These are phyloP conservation scores for Carex scoparia DNA, from an alignment of 176 grass and related monocot species.

Conservation along the genomic window DNA sequence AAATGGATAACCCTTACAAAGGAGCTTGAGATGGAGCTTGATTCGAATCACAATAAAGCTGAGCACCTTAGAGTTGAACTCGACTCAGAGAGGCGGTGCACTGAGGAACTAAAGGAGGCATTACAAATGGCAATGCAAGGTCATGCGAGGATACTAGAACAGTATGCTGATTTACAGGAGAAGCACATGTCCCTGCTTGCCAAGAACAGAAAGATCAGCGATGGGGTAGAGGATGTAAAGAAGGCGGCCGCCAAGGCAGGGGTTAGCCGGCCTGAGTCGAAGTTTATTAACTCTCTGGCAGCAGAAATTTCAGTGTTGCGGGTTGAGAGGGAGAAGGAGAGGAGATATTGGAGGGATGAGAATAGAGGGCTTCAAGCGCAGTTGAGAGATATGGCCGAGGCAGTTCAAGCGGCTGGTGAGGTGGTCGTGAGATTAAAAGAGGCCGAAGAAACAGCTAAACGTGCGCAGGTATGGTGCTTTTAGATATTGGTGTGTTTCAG, in stretches of 20 bases:
- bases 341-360: conserved; percentile 53
- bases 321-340: conserved; percentile 53
- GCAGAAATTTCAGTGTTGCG: conserved; percentile 66
- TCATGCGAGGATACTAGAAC: conserved; percentile 78
- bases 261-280: conserved; percentile 51
- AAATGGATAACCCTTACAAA: conserved; percentile 83
- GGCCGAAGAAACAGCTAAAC: conserved; percentile 52
- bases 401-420: conserved; percentile 92
- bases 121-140: conserved; percentile 91
- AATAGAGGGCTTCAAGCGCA: conserved; percentile 74
- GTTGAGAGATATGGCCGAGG: conserved; percentile 80
- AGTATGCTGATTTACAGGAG: conserved; percentile 97
- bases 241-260: conserved; percentile 70
- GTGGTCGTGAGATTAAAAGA: conserved; percentile 79
- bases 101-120: conserved; percentile 82
- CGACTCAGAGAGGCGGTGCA: conserved; percentile 76
- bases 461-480: conserved; percentile 53
- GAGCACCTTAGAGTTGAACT: conserved; percentile 51
- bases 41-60: conserved; percentile 45
- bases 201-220: conserved; percentile 65
- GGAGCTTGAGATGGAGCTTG: conserved; percentile 81
- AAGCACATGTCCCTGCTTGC: conserved; percentile 73
- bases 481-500: neutral
- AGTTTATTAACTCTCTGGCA: conserved; percentile 72
- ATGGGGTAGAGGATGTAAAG: conserved; percentile 80